Base-by-base conservation (phyloP, 2,329 filamentous ascomycete species). In the Penicillium olsonii region DNA sequence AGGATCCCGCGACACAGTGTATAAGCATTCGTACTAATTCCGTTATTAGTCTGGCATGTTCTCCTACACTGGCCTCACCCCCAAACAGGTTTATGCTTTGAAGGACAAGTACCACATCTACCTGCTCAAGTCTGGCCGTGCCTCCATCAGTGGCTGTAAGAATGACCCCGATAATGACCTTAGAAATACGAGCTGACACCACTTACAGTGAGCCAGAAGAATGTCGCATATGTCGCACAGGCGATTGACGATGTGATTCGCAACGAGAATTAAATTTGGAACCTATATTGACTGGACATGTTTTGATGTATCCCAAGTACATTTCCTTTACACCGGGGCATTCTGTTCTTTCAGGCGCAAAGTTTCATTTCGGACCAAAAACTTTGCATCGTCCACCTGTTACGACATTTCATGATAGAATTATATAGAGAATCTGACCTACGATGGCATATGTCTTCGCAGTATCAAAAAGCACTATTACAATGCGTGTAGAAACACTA, bases 11-110 rank as follows among this genome's bases (percentile, higher is more conserved):
- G 14, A 39, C 19, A 22, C 17, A 7, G 42, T 18, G 17, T 35
- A 5, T 14, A 17, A 26, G 17, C 45, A 18, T 19, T 31, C 11
- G 37, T 39, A 45, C 18, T 49, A 45, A 45, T n/a, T n/a, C 2
- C 37, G 2, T 18, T 37, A 10, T 8, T 44, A 72, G 68, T 71
- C 67, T 65, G 92, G 92, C 76, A 97, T 96, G 92, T 96, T 96
- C 77, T 92, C 87, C 69, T 96, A 94, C 55, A 75, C 75, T 4
- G 78, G 78, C 2, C 67, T 81, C 18, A 75, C 60, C 14, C 67
- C 69, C 11, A 56, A 68, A 2, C 76, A 80, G 49, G 75, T 80
- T 26, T 57, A 66, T 47, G 60, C 66, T 37, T 56, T 75, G 37
- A 69, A 68, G 55, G 67, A 73, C 19, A 67, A 73, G 48, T 72